Conservation (phyloP, 148 eudicot genomes). For the Gaultheria prostrata region DNA sequence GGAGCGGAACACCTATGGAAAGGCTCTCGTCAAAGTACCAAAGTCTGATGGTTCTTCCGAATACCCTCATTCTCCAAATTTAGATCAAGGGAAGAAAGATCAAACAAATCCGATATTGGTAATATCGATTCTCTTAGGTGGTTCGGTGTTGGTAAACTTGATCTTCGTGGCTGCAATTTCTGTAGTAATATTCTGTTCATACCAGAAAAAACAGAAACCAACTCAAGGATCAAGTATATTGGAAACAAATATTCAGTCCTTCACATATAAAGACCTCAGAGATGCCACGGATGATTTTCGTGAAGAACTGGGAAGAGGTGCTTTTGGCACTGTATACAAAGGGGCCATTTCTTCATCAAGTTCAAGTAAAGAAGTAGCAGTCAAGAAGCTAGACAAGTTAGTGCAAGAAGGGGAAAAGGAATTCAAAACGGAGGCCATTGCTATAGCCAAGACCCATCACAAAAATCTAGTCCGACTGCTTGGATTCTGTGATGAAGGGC, state of each 20-base stretch:
- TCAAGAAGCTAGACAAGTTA: constrained; percentile 22
- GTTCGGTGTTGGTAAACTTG: constrained; percentile 21
- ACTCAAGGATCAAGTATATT: background rate
- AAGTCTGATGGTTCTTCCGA: background rate
- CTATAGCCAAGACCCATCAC: constrained; percentile 33
- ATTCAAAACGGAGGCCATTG: constrained; percentile 20
- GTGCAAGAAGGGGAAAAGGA: constrained; percentile 22
- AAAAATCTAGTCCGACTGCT: constrained; percentile 25
- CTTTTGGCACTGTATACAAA: constrained; percentile 30
- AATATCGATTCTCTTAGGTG: constrained; percentile 21
- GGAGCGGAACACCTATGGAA: constrained; percentile 7
- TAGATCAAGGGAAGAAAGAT: background rate
- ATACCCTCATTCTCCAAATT: background rate
- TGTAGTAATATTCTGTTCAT: background rate
- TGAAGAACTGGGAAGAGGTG: constrained; percentile 25
- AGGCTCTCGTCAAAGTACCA: constrained; percentile 19
- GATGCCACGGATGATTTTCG: constrained; percentile 24
- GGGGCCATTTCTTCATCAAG: constrained; percentile 9
- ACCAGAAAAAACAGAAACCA: constrained; percentile 14
- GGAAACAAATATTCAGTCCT: constrained; percentile 19
- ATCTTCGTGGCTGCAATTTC: constrained; percentile 8
- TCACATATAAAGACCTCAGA: constrained; percentile 22
- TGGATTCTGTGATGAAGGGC: constrained; percentile 30
- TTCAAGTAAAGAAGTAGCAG: constrained; percentile 16
- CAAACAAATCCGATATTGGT: constrained; percentile 10